A percentile compares a stretch with the other conserved stretches of the same genome.
These are phyloP conservation scores for Xerocomus brunneocitrinus DNA, from an alignment of 768 basidiomycete species.

Conservation along the genomic window DNA sequence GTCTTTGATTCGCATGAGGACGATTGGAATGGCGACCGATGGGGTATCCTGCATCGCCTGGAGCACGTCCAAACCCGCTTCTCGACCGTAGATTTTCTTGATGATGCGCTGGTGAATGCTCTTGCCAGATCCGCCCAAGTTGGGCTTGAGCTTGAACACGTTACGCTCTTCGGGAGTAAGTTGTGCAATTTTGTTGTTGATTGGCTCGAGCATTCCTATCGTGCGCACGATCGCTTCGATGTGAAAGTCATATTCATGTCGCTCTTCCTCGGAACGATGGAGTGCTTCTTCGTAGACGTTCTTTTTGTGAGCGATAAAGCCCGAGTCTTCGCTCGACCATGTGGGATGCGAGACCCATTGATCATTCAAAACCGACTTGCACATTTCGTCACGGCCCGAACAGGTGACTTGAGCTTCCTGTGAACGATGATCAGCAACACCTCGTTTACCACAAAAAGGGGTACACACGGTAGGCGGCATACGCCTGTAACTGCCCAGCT, in stretches of 20 bases:
- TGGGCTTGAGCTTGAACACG: constrained; percentile 83
- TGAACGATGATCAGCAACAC: not conserved
- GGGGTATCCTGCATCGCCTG: constrained; percentile 92
- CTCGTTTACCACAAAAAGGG: not conserved
- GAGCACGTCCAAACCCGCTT: constrained; percentile 75
- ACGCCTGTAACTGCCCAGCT: constrained; percentile 86
- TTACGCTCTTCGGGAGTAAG: constrained; percentile 75
- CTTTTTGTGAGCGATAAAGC: constrained; percentile 87
- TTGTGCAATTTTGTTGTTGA: constrained; percentile 79
- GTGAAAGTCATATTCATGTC: constrained; percentile 98
- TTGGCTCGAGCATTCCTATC: constrained; percentile 85
- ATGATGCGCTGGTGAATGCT: constrained; percentile 89
- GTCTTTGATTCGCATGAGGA: constrained; percentile 83
- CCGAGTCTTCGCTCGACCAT: constrained; percentile 91
- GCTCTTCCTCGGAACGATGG: constrained; percentile 94
- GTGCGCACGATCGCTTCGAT: constrained; percentile 93
- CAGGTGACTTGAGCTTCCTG: constrained; percentile 88
- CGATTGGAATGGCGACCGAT: constrained; percentile 81
- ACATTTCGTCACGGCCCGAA: constrained; percentile 96
- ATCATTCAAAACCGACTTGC: constrained; percentile 92
- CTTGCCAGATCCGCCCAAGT: constrained; percentile 78
- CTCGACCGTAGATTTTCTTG: constrained; percentile 95
- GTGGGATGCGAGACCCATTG: constrained; percentile 98
- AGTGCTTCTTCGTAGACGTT: constrained; percentile 96
- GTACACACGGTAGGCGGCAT: constrained; percentile 73